Evolutionary conservation across 176 grass and related monocot species (phyloP), one percentile per base, ranked within the genome.

Genomic region (Carex cristatella): DNA sequence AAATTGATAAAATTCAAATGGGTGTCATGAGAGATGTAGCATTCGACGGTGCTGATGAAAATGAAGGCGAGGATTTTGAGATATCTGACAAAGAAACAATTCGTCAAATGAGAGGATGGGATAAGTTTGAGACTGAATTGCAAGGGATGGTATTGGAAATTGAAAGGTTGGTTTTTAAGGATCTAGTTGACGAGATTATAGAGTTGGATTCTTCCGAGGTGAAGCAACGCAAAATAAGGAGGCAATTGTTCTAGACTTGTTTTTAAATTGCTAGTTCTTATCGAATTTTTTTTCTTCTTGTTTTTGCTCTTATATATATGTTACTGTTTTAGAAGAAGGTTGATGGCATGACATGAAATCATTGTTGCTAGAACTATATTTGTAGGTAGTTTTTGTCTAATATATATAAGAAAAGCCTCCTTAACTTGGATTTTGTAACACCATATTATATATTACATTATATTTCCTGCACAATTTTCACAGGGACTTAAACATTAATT

Each of bases 121-220:
- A 79, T 66, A 86, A 91, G 65, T 87, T 86, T 37, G 85, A 86
- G 12, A 84, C 44, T 23, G 90, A 87, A 80, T 40, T 85, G 5
- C 32, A 89, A 68, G 89, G 72, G 10, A 67, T 91, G 84, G 88
- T 69, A 65, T 84, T 87, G 83, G 88, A 99, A n/a, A 94, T 99
- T 2, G 96, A 95, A 62, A 92, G 88, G 72, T 88, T 66, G 63
- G 90, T 99, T 48, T 95, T 92, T 72, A 92, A 85, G 84, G 93
- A 91, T 72, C 89, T 99, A 54, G 83, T 99, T 9, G 90, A 89
- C 2, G 93, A 99, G 81, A 61, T 94, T 55, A 56, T 94, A 69
- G 32, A 76, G 2, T 19, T 49, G 2, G 91, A 87, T 65, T 65
- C 55, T 79, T 80, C 65, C 33, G 83, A 83, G 32, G 81, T 75